phyloP scores from a whole-genome alignment of 306 rosid species.

The Cicer judaicum region DNA sequence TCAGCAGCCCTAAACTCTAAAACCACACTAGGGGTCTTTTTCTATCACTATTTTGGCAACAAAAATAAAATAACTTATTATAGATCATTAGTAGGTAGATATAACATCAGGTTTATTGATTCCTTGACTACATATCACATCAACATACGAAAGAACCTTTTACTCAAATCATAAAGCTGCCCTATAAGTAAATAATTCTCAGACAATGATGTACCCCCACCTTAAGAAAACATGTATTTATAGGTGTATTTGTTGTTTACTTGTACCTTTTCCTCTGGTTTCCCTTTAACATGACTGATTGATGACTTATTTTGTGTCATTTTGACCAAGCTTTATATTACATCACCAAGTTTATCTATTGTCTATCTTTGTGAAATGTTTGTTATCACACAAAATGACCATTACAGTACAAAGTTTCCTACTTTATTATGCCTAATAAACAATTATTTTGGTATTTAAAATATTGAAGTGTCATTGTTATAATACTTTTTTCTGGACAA shows the following conservation, averaged over 20 bases:
- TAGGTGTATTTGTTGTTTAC: conserved; percentile 35
- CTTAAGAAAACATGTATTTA: conserved; percentile 22
- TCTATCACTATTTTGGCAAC: conserved; percentile 41
- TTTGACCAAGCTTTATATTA: conserved; percentile 39
- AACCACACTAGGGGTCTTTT: conserved; percentile 28
- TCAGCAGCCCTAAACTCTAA: conserved; percentile 48
- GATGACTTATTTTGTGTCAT: conserved; percentile 38
- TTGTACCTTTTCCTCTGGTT: conserved; percentile 1
- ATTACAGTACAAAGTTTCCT: neutral
- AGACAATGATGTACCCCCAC: conserved; percentile 47
- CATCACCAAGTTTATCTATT: conserved; percentile 28
- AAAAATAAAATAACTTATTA: conserved; percentile 3
- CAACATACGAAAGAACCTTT: conserved; percentile 45
- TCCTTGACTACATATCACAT: conserved; percentile 47
- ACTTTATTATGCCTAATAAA: neutral
- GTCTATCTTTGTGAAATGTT: conserved; percentile 26
- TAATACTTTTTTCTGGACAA: too few species aligned
- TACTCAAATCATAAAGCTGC: conserved; percentile 42
- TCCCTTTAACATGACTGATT: conserved; percentile 38
- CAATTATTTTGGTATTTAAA: too few species aligned
- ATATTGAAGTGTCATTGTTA: too few species aligned
- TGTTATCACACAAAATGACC: conserved; percentile 27
- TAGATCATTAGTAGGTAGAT: conserved; percentile 31
- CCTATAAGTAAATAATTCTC: conserved; percentile 39
- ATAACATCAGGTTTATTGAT: conserved; percentile 33